Base-by-base conservation (phyloP, 176 grass and related monocot genomes). In the Pontederia paniculata region DNA sequence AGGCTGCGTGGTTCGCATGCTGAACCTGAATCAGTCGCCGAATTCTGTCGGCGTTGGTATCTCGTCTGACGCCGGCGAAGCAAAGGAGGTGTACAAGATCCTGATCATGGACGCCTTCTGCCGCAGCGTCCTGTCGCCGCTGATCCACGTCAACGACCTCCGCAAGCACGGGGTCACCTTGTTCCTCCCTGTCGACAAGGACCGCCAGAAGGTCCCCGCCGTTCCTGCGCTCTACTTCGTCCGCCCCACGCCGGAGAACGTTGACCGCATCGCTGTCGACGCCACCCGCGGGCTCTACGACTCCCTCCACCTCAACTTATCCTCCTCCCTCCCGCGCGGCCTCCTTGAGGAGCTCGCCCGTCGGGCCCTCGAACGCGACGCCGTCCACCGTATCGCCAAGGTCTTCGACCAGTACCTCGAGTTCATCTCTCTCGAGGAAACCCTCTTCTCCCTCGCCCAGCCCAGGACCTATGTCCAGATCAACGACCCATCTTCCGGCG, bases 241-340 rank as follows among this genome's bases (percentile, higher is more conserved):
- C 23, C 82, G 82, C 7, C 76, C 91, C 52, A 96, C 82, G 12
- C 68, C 77, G 18, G 73, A 84, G 18, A 96, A 90, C 61, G 63
- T 82, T 18, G 86, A 90, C 67, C 82, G 83, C 5, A 68, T 96
- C 59, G 82, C 82, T 12, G 80, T 80, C 60, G 91, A 90, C 50
- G 86, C 85, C 23, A 68, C 77, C 13, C 80, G 84, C 46, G 82
- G 79, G 50, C 82, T 96, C 45, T 96, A 96, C 69, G 76, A 79
- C 63, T 86, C 91, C 10, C 78, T 89, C 52, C 82, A 96, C 60
- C 14, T 96, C 69, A 96, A 96, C 58, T 96, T 96, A 77, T 96
- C 91, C 21, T 81, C 86, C 21, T 96, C 79, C 68, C 73, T 96
- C 42, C 82, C 86, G 16, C 68, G 91, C 9, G 48, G 86, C 63